Base-by-base conservation (phyloP, 2,329 filamentous ascomycete genomes). In the Fusarium nygamai region DNA sequence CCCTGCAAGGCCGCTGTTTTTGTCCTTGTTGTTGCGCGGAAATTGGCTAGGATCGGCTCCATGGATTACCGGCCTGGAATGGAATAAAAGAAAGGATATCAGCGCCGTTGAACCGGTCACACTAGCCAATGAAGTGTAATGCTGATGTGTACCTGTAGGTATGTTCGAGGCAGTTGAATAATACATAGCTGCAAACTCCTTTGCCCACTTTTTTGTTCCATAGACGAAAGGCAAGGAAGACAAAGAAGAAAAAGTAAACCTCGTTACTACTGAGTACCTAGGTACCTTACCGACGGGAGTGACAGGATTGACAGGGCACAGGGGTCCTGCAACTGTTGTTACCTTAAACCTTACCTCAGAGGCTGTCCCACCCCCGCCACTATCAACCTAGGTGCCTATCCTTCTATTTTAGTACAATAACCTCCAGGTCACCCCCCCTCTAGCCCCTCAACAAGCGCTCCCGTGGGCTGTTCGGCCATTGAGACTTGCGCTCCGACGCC, bases 291-390 rank as follows among this genome's bases (percentile, higher is more conserved):
- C 38, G 31, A 67, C 43, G 57, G 57, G 63, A 69, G 50, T 69
- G 67, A 57, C 69, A 72, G 51, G 46, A 54, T 47, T 44, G 56
- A 67, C 69, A 65, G 48, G 70, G 59, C 70, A 64, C 59, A 73
- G 70, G 70, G 70, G 61, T 67, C 57, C 34, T 39, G 33, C 48
- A 53, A 36, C 46, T 69, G 51, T 43, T 64, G 48, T 56, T 69
- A 64, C 66, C 56, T 50, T 51, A 54, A 67, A 60, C 51, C 65
- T 67, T 51, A 46, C 57, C 57, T 34, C 33, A 51, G 54, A 71
- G 69, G 62, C 73, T 71, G 77, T 78, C 76, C 78, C 78, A 77
- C 77, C 78, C 78, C 78, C 78, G 75, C 78, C 78, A 80, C 78
- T 61, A 57, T 61, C 51, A 56, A 56, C 51, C 56, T 69, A 22